phyloP scores from a whole-genome alignment of 2,329 filamentous ascomycete species.

The Curvularia sp. region DNA sequence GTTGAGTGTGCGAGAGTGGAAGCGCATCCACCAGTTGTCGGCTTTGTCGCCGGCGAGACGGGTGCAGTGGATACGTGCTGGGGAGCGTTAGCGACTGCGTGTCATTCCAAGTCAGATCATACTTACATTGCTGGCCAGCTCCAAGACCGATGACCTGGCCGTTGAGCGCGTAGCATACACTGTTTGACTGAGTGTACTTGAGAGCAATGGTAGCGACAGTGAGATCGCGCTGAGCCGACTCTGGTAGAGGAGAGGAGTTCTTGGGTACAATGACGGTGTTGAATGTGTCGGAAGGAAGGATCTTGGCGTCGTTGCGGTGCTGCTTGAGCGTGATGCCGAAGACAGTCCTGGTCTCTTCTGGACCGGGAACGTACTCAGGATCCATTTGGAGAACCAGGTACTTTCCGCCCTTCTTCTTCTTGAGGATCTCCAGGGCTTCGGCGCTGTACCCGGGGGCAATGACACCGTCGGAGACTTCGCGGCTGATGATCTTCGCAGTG shows the following conservation, averaged over 20 bases:
- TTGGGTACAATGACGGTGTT: slow-evolving; percentile 85
- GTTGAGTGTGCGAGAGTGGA: slow-evolving; percentile 84
- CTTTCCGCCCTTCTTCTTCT: slow-evolving; percentile 98
- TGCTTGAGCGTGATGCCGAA: slow-evolving; percentile 90
- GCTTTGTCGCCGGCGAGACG: slow-evolving; percentile 96
- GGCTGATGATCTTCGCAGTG: slow-evolving; percentile 96
- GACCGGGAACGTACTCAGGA: slow-evolving; percentile 77
- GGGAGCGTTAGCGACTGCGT: slow-evolving; percentile 7
- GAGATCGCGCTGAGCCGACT: slow-evolving; percentile 84
- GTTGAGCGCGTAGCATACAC: slow-evolving; percentile 94
- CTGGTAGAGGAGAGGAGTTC: slow-evolving; percentile 73
- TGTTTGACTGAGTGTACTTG: slow-evolving; percentile 98
- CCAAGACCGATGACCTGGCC: slow-evolving; percentile 94
- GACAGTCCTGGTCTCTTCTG: slow-evolving; percentile 81
- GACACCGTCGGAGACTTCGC: slow-evolving; percentile 96
- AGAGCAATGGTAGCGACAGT: slow-evolving; percentile 95
- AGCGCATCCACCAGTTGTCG: slow-evolving; percentile 99
- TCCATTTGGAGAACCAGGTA: slow-evolving; percentile 98
- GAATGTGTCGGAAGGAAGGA: slow-evolving; percentile 83
- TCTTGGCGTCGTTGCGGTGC: slow-evolving; percentile 89
- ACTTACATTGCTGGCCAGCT: slow-evolving; percentile 83
- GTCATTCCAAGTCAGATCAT: neutral
- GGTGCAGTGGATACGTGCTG: slow-evolving; percentile 92
- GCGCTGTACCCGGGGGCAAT: slow-evolving; percentile 87
- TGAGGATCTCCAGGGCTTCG: slow-evolving; percentile 87